Percentiles rank a stretch among this genome's conserved stretches.
These are phyloP conservation scores for Kondoa malvinella DNA, from an alignment of 768 basidiomycete genomes.

Conservation along the genomic window DNA sequence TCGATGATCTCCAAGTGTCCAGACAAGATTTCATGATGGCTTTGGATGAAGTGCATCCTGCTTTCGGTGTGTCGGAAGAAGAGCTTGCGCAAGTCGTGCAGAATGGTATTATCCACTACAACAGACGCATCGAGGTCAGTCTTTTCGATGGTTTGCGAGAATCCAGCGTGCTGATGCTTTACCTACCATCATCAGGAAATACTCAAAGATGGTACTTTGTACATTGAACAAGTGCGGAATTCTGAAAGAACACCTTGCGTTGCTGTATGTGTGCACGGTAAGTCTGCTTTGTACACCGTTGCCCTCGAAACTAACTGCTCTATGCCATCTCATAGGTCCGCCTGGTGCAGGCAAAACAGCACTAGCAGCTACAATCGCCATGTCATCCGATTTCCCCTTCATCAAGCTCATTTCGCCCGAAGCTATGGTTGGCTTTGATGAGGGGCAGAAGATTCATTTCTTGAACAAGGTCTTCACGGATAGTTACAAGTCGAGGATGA, in stretches of 20 bases:
- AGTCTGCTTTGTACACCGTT: conserved; percentile 6
- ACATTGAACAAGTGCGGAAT: conserved; percentile 83
- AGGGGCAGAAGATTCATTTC: conserved; percentile 71
- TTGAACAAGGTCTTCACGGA: conserved; percentile 87
- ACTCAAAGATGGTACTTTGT: conserved; percentile 63
- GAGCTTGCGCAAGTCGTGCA: conserved; percentile 82
- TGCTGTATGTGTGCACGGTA: conserved; percentile 64
- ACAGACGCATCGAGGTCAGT: conserved; percentile 55
- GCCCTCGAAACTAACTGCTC: not conserved
- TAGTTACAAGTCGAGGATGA: conserved; percentile 91
- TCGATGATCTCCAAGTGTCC: conserved; percentile 80
- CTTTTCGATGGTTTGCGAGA: conserved; percentile 1
- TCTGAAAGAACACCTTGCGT: conserved; percentile 83
- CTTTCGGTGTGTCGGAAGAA: conserved; percentile 94
- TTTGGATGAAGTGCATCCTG: conserved; percentile 82
- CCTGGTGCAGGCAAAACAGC: conserved; percentile 90
- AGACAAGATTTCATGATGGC: conserved; percentile 72
- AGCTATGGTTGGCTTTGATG: conserved; percentile 90
- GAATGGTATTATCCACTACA: conserved; percentile 89
- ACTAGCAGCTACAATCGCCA: conserved; percentile 79
- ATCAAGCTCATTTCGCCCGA: conserved; percentile 94
- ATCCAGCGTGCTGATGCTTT: conserved; percentile 4
- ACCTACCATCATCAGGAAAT: conserved; percentile 44
- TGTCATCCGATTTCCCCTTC: conserved; percentile 86
- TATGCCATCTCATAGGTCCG: conserved; percentile 46